Percentiles rank a stretch among this genome's conserved stretches.
Conservation (phyloP, 495 filamentous ascomycete genomes). For the Thermochaetoides thermophila region DNA sequence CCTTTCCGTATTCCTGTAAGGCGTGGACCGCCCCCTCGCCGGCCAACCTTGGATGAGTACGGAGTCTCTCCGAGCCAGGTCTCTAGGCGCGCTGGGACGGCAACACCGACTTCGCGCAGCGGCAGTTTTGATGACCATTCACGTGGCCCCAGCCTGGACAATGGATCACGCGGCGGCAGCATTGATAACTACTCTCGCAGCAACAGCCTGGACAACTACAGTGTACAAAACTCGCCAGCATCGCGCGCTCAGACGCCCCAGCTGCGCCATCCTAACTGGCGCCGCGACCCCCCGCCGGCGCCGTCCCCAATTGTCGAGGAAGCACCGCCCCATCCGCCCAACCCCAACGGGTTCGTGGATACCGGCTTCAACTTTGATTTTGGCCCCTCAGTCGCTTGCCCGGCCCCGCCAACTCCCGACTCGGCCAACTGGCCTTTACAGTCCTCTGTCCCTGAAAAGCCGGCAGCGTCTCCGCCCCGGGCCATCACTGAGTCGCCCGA, state of each 20-base stretch:
- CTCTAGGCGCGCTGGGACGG: neutral
- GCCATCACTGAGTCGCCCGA: too few relatives aligned
- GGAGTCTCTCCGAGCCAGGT: slow-evolving; percentile 7
- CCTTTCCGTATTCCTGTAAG: slow-evolving; percentile 6
- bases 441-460: too few relatives aligned
- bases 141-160: too few relatives aligned
- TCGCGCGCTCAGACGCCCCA: slow-evolving; percentile 13
- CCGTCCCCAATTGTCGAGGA: slow-evolving; percentile 1
- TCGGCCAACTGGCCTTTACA: slow-evolving; percentile 16
- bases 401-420: slow-evolving; percentile 12
- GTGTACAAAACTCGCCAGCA: slow-evolving; percentile 5
- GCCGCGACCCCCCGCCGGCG: slow-evolving; percentile 3
- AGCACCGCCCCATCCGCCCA: slow-evolving; percentile 3
- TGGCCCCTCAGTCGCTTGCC: slow-evolving; percentile 4
- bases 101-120: slow-evolving; percentile 5
- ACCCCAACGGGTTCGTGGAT: slow-evolving; percentile 4
- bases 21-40: slow-evolving; percentile 8
- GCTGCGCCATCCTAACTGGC: slow-evolving; percentile 7
- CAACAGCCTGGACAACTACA: slow-evolving; percentile 8
- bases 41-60: slow-evolving; percentile 18
- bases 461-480: too few relatives aligned
- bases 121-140: too few relatives aligned
- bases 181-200: too few relatives aligned
- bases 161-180: too few relatives aligned
- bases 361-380: slow-evolving; percentile 22